Base-by-base conservation (phyloP, 2,329 filamentous ascomycete species). In the Periconia sp. region DNA sequence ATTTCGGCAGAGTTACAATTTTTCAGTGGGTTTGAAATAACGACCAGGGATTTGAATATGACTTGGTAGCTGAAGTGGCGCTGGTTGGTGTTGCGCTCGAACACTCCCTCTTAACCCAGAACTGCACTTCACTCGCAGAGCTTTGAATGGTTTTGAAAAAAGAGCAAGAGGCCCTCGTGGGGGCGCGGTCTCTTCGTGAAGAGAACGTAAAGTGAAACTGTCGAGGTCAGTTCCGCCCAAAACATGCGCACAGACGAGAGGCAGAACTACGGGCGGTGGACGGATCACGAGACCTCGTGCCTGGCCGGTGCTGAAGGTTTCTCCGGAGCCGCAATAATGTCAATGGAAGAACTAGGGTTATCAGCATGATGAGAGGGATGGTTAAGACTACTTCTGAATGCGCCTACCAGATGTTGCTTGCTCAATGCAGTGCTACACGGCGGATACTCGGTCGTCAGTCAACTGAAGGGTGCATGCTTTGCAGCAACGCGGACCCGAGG, bases 391-490 rank as follows among this genome's bases (percentile, higher is more conserved):
- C 11, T 5, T 28, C 25, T 13, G 25, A 13, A 5, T 4, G 15
- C 4, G 16, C 23, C 13, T 37, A 28, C 37, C 13, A 33, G 13
- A 33, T n/a, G 7, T 12, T 10, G 13, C 12, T 28, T 12, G 25
- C 25, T 48, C 35, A 39, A 22, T 32, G 32, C 4, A 34, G 10
- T 10, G 40, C 45, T 43, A 26, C 45, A 48, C 40, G 45, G 36
- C 39, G 40, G 29, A 28, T 15, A 30, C 30, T 47, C 43, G 28
- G 39, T 29, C 49, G 61, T 63, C 57, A 62, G 60, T 63, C 50
- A 59, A 52, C 52, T 58, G 51, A 54, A 56, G 43, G 61, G 60
- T 56, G 55, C 54, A 54, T 50, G 61, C 57, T 54, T 52, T 59
- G 50, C 44, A 52, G 48, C 50, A 46, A 48, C 49, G 60, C 60